Percentiles rank a stretch among this genome's conserved stretches.
phyloP scores from a whole-genome alignment of 1,139 yeast genomes.

The Nakaseomyces kungkrabaensis region DNA sequence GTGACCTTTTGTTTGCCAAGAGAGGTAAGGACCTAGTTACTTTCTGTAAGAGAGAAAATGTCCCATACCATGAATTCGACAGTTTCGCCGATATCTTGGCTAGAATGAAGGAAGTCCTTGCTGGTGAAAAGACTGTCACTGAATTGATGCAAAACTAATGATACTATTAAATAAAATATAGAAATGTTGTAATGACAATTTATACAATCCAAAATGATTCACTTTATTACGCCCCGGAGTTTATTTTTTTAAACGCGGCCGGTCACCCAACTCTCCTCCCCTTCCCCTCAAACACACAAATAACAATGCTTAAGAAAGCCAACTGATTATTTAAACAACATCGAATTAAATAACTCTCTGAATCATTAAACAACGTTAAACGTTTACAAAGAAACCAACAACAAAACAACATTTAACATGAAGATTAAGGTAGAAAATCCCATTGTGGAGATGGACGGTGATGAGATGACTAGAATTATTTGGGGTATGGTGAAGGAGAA shows the following conservation, averaged over 20 bases:
- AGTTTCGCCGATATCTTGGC: constrained; percentile 62
- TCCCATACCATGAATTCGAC: constrained; percentile 78
- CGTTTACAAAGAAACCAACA: no score
- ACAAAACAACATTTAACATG: constrained; percentile 7
- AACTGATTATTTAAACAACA: neutral
- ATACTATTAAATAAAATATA: neutral
- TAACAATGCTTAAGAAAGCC: no score
- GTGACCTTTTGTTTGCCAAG: constrained; percentile 87
- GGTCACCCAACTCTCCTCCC: neutral
- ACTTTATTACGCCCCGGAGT: neutral
- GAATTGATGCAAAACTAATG: constrained; percentile 32
- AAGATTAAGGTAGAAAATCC: constrained; percentile 82
- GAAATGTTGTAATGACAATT: neutral
- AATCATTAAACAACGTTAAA: neutral
- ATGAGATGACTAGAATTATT: constrained; percentile 89
- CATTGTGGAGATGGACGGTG: constrained; percentile 93
- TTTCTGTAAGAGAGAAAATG: constrained; percentile 67
- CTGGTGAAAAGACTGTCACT: constrained; percentile 36
- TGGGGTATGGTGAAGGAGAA: constrained; percentile 80
- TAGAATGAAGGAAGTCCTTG: constrained; percentile 40
- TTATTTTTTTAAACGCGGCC: neutral
- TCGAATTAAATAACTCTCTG: no score
- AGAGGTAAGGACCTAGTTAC: constrained; percentile 82
- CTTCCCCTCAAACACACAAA: neutral
- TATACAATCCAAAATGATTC: no score